Evolutionary conservation across 2,329 filamentous ascomycete species (phyloP).

Genomic region (Pestalotiopsis sp.): DNA sequence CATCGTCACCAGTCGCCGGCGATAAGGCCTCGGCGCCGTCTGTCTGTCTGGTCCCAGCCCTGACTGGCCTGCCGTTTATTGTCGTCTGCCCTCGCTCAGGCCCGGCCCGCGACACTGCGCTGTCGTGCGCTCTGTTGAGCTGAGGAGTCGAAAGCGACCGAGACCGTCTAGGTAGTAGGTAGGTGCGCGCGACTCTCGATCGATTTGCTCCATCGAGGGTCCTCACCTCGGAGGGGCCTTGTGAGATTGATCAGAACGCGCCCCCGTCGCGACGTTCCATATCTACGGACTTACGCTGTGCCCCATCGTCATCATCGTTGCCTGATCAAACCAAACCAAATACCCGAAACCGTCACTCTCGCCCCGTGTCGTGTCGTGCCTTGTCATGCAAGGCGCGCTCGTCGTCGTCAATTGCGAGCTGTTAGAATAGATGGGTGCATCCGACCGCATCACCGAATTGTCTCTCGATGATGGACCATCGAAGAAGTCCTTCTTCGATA

Average conservation of each 20-base stretch:
- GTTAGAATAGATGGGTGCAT: slow-evolving; percentile 49
- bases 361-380: slow-evolving; percentile 16
- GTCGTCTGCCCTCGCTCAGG: not conserved
- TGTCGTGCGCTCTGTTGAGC: not conserved
- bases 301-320: not conserved
- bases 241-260: not conserved
- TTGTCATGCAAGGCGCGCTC: slow-evolving; percentile 35
- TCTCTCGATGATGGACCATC: slow-evolving; percentile 41
- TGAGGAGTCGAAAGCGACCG: not conserved
- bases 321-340: not conserved
- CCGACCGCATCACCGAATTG: slow-evolving; percentile 40
- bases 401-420: slow-evolving; percentile 23
- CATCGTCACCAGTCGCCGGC: slow-evolving; percentile 5
- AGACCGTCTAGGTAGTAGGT: not conserved
- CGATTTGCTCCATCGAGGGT: not conserved
- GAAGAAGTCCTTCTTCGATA: slow-evolving; percentile 53
- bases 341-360: not conserved
- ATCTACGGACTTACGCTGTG: not conserved
- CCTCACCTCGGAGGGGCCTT: not conserved
- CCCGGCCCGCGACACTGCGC: not conserved
- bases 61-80: not conserved
- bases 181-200: not conserved
- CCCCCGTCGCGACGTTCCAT: not conserved
- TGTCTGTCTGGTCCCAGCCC: not conserved
- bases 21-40: not conserved